Conservation (phyloP, 192 early-diverging fungal genomes). For the Pilobolus umbonatus region DNA sequence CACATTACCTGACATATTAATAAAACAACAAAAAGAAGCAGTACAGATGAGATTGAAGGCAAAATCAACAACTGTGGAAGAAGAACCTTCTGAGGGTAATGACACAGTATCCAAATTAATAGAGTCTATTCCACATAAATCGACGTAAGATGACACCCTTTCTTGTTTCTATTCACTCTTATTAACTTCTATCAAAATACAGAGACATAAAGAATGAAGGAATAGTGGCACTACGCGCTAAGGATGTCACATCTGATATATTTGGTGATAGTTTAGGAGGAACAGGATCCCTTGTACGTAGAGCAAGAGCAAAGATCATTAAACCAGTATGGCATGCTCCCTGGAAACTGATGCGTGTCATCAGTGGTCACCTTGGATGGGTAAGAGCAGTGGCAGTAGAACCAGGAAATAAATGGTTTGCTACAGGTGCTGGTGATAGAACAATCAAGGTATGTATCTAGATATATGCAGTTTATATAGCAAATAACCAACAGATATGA, state of each 20-base stretch:
- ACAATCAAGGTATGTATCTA: constrained; percentile 78
- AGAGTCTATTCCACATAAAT: constrained; percentile 39
- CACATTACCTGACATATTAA: constrained; percentile 57
- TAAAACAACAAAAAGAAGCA: constrained; percentile 45
- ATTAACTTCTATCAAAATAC: not conserved
- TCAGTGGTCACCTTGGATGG: constrained; percentile 97
- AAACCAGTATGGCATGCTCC: constrained; percentile 96
- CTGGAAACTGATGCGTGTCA: constrained; percentile 97
- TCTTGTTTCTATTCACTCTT: not conserved
- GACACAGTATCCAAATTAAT: constrained; percentile 44
- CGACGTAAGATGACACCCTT: not conserved
- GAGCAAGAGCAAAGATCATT: constrained; percentile 43
- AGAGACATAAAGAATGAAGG: constrained; percentile 29
- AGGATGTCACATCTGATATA: constrained; percentile 34
- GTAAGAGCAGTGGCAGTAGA: constrained; percentile 91
- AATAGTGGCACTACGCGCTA: constrained; percentile 34
- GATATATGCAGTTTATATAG: not conserved
- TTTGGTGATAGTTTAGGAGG: constrained; percentile 34
- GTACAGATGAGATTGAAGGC: constrained; percentile 28
- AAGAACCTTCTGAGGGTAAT: constrained; percentile 22
- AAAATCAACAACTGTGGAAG: constrained; percentile 26
- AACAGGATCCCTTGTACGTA: constrained; percentile 46
- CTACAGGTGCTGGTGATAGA: constrained; percentile 93
- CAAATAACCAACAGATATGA: not conserved
- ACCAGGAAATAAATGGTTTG: constrained; percentile 97